Evolutionary conservation across 2,329 filamentous ascomycete genomes (phyloP), one percentile per base, ranked within the genome.

Genomic region (Claviceps paspali): DNA sequence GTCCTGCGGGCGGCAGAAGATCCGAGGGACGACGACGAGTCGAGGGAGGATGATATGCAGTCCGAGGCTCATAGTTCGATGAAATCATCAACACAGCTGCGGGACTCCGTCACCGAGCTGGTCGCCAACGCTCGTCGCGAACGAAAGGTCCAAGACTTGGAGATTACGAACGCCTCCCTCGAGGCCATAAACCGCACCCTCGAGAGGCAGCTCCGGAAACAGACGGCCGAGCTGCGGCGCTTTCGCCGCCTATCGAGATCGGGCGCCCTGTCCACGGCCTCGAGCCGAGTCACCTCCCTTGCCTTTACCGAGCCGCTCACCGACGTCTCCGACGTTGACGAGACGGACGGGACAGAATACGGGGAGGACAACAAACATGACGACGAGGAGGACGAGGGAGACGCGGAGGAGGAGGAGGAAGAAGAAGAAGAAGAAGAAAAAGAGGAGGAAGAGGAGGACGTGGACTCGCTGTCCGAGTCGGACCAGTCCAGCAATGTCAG

Each of bases 141-240:
- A 57, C 76, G 91, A 43, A 98, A 96, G 62, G 87, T 98, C 1
- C 73, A 96, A 47, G 91, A 98, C 54, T 65, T 98, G 5, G 85
- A 98, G 54, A 98, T 98, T 45, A 94, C 82, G 38, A 98, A 98
- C 52, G 91, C 85, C 1, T 95, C 87, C 1, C 69, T 98, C 3
- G 73, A 94, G 39, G 91, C 91, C 29, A 96, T 98, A 60, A 98
- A 98, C 53, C 73, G 87, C 37, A 91, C 86, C 0, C 63, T 98
- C 0, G 91, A 98, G 60, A 75, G 85, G 18, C 85, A 96, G 53
- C 70, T 98, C 49, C 76, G 86, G 19, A 93, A 93, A 53, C 88
- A 96, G 51, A 88, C 82, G 27, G 74, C 82, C 1, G 91, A 98
- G 53, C 56, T 98, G 23, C 78, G 91, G 40, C 72, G 88, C 30